Conservation (phyloP, 129 eudicot genomes). For the Deinandra increscens region DNA sequence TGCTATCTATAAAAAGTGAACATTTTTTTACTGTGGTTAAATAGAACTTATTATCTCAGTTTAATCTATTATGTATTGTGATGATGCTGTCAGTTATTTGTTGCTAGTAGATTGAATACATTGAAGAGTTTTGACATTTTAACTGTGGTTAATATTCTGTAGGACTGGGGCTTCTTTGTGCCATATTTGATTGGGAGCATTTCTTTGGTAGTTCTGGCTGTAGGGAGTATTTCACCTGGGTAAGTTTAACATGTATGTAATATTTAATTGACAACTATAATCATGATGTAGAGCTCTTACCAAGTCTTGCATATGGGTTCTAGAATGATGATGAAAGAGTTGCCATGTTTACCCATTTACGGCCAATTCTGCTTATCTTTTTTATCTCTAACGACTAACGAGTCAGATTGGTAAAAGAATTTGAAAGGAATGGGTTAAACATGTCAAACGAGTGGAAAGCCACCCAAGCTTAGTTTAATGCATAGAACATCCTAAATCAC, state of each 20-base stretch:
- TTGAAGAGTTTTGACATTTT: not conserved
- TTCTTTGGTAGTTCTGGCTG: slow-evolving; percentile 86
- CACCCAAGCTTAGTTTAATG: not conserved
- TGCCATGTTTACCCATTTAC: not conserved
- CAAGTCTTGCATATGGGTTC: not conserved
- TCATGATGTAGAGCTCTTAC: not conserved
- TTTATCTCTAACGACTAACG: not conserved
- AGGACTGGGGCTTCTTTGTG: slow-evolving; percentile 99
- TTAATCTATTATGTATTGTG: not conserved
- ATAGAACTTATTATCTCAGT: slow-evolving; percentile 6
- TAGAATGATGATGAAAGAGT: slow-evolving; percentile 2
- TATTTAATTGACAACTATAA: not conserved
- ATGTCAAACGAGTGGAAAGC: not conserved
- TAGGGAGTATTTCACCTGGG: slow-evolving; percentile 98
- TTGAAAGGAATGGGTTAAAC: not conserved
- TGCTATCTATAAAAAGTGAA: not conserved
- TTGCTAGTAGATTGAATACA: not conserved
- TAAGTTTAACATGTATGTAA: slow-evolving; percentile 35
- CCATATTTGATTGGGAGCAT: slow-evolving; percentile 95
- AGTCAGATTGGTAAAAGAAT: not conserved
- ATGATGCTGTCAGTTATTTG: slow-evolving; percentile 13
- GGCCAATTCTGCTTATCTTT: not conserved
- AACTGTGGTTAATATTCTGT: slow-evolving; percentile 21
- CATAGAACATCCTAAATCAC: not conserved
- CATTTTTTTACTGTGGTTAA: not conserved